phyloP scores from a whole-genome alignment of 2,329 filamentous ascomycete species.

The Chrysosporium keratinophilum region DNA sequence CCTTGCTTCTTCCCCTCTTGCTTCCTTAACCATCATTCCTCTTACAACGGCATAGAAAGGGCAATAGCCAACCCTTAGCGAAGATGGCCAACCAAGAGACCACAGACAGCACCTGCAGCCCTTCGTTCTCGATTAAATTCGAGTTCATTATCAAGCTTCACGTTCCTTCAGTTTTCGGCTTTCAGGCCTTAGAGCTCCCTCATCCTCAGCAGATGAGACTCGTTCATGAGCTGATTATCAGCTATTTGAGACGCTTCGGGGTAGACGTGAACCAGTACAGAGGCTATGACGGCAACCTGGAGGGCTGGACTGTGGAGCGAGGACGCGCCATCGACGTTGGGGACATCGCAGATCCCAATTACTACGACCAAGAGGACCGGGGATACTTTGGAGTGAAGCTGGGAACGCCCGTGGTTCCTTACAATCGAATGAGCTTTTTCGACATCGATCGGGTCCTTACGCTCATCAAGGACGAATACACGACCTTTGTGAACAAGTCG shows the following conservation, averaged over 20 bases:
- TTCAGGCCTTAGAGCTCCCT: neutral
- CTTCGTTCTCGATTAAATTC: conserved; percentile 14
- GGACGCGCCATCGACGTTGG: conserved; percentile 1
- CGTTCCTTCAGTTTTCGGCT: neutral
- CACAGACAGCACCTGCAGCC: neutral
- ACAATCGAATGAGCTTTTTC: conserved; percentile 8
- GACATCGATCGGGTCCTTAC: conserved; percentile 14
- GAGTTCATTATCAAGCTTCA: conserved; percentile 17
- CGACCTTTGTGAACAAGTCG: conserved; percentile 18
- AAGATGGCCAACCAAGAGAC: neutral
- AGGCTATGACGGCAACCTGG: neutral
- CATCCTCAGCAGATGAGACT: neutral
- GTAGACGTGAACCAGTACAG: conserved; percentile 13
- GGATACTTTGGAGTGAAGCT: conserved; percentile 15
- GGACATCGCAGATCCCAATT: conserved; percentile 4
- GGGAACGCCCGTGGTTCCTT: conserved; percentile 12
- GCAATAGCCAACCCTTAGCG: neutral
- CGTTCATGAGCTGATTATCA: conserved; percentile 12
- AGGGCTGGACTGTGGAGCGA: conserved; percentile 14
- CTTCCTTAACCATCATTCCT: too few species aligned
- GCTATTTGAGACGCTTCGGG: conserved; percentile 9
- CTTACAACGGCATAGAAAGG: too few species aligned
- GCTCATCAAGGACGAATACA: conserved; percentile 13
- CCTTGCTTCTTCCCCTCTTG: neutral
- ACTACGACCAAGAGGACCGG: conserved; percentile 10